A percentile compares a stretch with the other conserved stretches of the same genome.
phyloP scores from a whole-genome alignment of 768 basidiomycete genomes.

The Termitomyces sp. region DNA sequence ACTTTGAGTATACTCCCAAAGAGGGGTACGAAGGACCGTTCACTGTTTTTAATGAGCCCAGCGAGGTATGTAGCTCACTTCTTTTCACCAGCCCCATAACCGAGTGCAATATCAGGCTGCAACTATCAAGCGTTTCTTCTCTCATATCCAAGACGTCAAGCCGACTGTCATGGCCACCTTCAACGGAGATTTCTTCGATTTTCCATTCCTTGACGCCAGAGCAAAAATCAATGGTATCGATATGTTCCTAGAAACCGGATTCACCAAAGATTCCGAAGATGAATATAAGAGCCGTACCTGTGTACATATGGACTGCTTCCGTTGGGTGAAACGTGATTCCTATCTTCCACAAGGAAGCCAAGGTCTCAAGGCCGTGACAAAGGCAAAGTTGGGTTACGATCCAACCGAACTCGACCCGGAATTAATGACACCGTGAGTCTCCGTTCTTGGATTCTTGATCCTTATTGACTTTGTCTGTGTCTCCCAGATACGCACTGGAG shows the following conservation, averaged over 20 bases:
- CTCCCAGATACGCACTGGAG: constrained; percentile 84
- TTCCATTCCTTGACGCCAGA: constrained; percentile 89
- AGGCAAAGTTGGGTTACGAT: constrained; percentile 91
- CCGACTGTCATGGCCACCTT: constrained; percentile 98
- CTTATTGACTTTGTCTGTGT: background rate
- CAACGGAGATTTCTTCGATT: constrained; percentile 99
- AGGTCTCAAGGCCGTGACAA: constrained; percentile 96
- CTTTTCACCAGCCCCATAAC: background rate
- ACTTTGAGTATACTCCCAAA: constrained; percentile 98
- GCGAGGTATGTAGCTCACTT: constrained; percentile 61
- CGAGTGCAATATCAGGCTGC: constrained; percentile 48
- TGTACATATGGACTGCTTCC: constrained; percentile 98
- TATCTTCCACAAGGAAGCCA: constrained; percentile 98
- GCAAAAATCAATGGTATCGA: constrained; percentile 87
- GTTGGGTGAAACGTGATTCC: constrained; percentile 99
- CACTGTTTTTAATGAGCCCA: constrained; percentile 87
- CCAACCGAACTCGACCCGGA: constrained; percentile 98
- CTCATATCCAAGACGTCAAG: constrained; percentile 87
- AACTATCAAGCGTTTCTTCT: constrained; percentile 83
- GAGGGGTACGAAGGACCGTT: constrained; percentile 98
- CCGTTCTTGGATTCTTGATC: background rate
- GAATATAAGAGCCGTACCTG: constrained; percentile 93
- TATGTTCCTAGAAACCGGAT: constrained; percentile 94
- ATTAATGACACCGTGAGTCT: constrained; percentile 95
- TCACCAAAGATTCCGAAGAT: constrained; percentile 85